These are phyloP conservation scores for Pulveroboletus sp. DNA, from an alignment of 768 basidiomycete species.

Conservation along the genomic window DNA sequence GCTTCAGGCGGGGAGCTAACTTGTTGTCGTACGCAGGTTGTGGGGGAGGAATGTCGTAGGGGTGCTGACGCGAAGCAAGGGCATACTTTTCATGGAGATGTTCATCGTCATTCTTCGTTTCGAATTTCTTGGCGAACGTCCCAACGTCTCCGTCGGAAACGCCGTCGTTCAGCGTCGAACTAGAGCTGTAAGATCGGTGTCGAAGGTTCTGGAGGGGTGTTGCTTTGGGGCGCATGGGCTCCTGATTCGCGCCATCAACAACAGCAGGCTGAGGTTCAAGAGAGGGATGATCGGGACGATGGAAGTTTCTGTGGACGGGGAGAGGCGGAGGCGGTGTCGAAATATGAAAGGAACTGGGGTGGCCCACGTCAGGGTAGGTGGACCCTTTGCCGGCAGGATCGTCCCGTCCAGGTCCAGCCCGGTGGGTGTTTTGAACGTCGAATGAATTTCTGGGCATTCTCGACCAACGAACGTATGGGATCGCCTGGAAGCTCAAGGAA, in stretches of 20 bases:
- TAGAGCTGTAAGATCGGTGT: slow-evolving; percentile 36
- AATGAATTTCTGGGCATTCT: slow-evolving; percentile 20
- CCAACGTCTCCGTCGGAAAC: slow-evolving; percentile 19
- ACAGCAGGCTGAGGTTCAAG: neutral
- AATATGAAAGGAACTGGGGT: slow-evolving; percentile 10
- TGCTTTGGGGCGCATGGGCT: slow-evolving; percentile 10
- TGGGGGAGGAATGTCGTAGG: slow-evolving; percentile 58
- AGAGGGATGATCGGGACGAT: neutral
- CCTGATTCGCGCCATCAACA: slow-evolving; percentile 2
- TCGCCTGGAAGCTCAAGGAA: slow-evolving; percentile 16
- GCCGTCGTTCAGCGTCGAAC: slow-evolving; percentile 34
- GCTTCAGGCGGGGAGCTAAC: slow-evolving; percentile 5
- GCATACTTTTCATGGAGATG: slow-evolving; percentile 41
- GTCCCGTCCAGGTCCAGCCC: slow-evolving; percentile 23
- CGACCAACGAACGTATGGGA: slow-evolving; percentile 9
- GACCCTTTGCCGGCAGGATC: neutral
- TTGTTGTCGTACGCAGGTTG: slow-evolving; percentile 36
- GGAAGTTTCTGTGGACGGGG: neutral
- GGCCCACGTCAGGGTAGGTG: slow-evolving; percentile 3
- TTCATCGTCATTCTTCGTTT: slow-evolving; percentile 10
- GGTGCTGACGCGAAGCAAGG: slow-evolving; percentile 55
- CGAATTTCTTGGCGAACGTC: slow-evolving; percentile 14
- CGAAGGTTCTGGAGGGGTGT: slow-evolving; percentile 18
- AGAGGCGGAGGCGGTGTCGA: slow-evolving; percentile 7
- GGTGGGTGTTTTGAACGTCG: slow-evolving; percentile 5